Base-by-base conservation (phyloP, 2,329 filamentous ascomycete genomes). In the Sclerotinia spermophila region DNA sequence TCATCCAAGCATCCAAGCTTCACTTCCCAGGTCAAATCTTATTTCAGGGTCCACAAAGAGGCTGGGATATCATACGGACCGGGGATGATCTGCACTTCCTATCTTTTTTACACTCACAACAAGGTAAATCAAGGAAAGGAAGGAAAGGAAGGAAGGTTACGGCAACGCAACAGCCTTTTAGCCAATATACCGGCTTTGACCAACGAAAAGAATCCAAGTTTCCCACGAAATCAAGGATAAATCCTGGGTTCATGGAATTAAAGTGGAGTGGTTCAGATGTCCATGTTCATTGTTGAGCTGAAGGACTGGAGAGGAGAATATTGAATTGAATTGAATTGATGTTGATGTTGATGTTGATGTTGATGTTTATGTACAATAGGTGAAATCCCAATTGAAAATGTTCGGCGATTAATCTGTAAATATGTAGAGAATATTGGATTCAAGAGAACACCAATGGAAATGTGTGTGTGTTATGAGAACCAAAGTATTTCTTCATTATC, bases 241-340 rank as follows among this genome's bases (percentile, higher is more conserved):
- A 64, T 35, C 60, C 60, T 64, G 33, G 33, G 60, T 6, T n/a
- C 30, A n/a, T 35, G 19, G 27, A n/a, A 35, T 45, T n/a, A 38
- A n/a, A 2, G 35, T 30, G 40, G 35, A 44, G 40, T 58, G 33
- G 33, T 59, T 40, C 56, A 13, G 13, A 38, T 59, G 56, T 62
- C 59, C 59, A 24, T 64, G 60, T n/a, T n/a, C n/a, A n/a, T n/a
- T n/a, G n/a, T 64, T 48, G 60, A 64, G 60, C 60, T 64, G 60
- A 64, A 35, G 45, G 24, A 11, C 13, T 24, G 33, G 48, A 27
- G n/a, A 17, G 5, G n/a, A 30, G 1, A 27, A 51, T 27, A 15
- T 27, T 27, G n/a, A n/a, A n/a, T n/a, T n/a, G n/a, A n/a, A n/a
- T n/a, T n/a, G n/a, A n/a, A n/a, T n/a, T 51, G 48, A 51, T 51